Base-by-base conservation (phyloP, 192 early-diverging fungal genomes). In the Coemansia sp. region DNA sequence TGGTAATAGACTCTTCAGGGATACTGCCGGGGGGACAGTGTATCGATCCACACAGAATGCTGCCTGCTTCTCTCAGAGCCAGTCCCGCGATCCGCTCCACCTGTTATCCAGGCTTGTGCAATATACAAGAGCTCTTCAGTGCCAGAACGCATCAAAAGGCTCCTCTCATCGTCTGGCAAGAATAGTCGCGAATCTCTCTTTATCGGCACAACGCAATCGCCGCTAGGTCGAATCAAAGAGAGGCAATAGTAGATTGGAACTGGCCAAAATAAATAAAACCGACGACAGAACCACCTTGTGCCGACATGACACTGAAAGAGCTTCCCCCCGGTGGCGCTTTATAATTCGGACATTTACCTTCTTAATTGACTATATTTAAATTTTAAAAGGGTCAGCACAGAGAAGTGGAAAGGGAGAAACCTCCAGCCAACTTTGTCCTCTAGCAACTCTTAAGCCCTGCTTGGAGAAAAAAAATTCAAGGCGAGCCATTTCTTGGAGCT, bases 391-490 rank as follows among this genome's bases (percentile, higher is more conserved):
- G 72, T 74, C 69, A 74, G 77, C 67, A 71, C 77, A 68, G 70
- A 75, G 68, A 72, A 72, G 70, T 56, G 78, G 70, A 69, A 80
- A 75, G 72, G 72, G 72, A 70, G 78, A 69, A 64, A 62, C 69
- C 69, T 62, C 56, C 31, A 39, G 32, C 20, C 71, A 10, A 17
- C n/a, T 40, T 63, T 15, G 13, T 64, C 59, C 38, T 53, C 64
- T 24, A 41, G 34, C 64, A 22, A 64, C 50, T 68, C 69, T 75
- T 65, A 69, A 69, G 44, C 50, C 71, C 15, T 40, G 24, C 29
- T 27, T 41, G 40, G 22, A 13, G 19, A 55, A 64, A 69, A 69
- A 62, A 63, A 63, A 63, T 38, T 51, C 24, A 44, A 44, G 17
- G 17, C 45, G 45, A 48, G 45, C 45, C 45, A 48, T 1, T 48